phyloP scores from a whole-genome alignment of 257 asterid species.

The Hygrophila difformis region DNA sequence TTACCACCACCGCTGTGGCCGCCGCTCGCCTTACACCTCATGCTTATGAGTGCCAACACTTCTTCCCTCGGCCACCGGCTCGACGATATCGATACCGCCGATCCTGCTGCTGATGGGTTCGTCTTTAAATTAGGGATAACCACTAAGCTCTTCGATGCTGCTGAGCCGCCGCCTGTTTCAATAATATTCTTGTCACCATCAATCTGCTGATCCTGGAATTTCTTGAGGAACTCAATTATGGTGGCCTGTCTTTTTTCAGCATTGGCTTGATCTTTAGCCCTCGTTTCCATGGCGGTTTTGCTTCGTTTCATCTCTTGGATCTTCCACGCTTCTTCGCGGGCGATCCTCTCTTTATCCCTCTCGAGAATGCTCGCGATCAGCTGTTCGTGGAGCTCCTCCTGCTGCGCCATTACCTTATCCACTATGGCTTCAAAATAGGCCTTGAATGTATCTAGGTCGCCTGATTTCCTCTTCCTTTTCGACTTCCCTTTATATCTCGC shows the following conservation, averaged over 20 bases:
- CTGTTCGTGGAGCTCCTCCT: conserved; percentile 56
- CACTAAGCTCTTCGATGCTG: no score
- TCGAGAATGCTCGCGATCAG: conserved; percentile 39
- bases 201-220: no score
- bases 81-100: no score
- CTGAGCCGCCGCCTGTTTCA: no score
- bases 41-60: conserved; percentile 57
- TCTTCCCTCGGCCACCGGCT: conserved; percentile 84
- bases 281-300: conserved; percentile 29
- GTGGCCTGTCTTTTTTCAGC: conserved; percentile 44
- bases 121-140: no score
- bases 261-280: conserved; percentile 39
- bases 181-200: no score
- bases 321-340: conserved; percentile 59
- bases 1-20: conserved; percentile 8
- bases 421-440: conserved; percentile 42
- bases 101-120: neutral
- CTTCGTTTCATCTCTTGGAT: conserved; percentile 37
- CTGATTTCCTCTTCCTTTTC: conserved; percentile 42
- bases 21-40: conserved; percentile 38
- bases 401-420: conserved; percentile 48
- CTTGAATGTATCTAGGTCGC: conserved; percentile 43
- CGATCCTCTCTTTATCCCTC: conserved; percentile 47
- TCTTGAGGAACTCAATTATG: conserved; percentile 42
- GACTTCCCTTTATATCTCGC: conserved; percentile 1